A percentile compares a stretch with the other conserved stretches of the same genome.
Evolutionary conservation across 805 yeast species (phyloP).

Genomic region (Zygosaccharomyces gambellarensis): DNA sequence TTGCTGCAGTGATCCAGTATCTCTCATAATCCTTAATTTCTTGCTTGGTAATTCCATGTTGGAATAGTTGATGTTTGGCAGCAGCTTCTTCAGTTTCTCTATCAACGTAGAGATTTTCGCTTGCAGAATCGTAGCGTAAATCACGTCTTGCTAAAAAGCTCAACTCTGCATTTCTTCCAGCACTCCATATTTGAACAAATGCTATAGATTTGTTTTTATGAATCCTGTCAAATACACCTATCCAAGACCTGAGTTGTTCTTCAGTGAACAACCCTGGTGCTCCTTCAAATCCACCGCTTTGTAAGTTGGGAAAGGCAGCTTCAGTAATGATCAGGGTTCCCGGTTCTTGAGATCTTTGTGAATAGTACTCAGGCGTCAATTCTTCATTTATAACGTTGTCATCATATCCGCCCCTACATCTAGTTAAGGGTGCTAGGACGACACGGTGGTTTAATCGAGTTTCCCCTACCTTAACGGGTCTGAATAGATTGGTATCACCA

Average conservation of each 20-base stretch:
- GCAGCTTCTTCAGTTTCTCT: conserved; percentile 37
- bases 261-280: conserved; percentile 49
- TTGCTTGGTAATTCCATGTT: conserved; percentile 28
- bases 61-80: conserved; percentile 27
- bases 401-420: conserved; percentile 38
- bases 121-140: conserved; percentile 37
- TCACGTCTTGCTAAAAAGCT: conserved; percentile 34
- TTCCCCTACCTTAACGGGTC: conserved; percentile 41
- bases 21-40: conserved; percentile 39
- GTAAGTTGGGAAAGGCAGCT: conserved; percentile 45
- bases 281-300: conserved; percentile 37
- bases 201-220: conserved; percentile 46
- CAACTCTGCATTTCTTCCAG: conserved; percentile 41
- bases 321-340: conserved; percentile 61
- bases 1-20: conserved; percentile 44
- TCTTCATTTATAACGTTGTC: conserved; percentile 37
- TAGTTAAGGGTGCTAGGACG: conserved; percentile 42
- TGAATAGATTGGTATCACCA: conserved; percentile 36
- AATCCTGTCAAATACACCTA: conserved; percentile 42
- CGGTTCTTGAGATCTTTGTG: conserved; percentile 46
- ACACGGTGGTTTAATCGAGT: conserved; percentile 35
- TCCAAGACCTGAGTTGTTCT: conserved; percentile 46
- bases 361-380: conserved; percentile 46
- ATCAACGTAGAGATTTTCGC: conserved; percentile 34
- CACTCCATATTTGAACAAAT: conserved; percentile 48